Evolutionary conservation across 768 basidiomycete species (phyloP), one percentile per base, ranked within the genome.

Genomic region (Tulasnella sp.): DNA sequence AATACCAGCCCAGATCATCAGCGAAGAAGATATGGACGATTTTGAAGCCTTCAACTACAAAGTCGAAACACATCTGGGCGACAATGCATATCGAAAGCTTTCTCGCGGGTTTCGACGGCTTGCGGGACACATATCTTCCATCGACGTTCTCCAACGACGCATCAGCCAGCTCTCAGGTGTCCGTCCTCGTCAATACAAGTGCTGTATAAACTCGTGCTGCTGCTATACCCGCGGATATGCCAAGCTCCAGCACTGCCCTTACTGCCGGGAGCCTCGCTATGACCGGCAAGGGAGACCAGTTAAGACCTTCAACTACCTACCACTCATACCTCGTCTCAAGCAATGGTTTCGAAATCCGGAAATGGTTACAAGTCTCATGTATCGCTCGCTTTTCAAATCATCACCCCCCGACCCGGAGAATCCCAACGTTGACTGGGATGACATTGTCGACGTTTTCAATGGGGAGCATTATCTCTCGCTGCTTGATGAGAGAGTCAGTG

Each of bases 181-280:
- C 19, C n/a, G 47, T 16, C 47, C 47, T 22, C 47, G n/a, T 11
- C 47, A 52, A 22, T 52, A 78, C 75, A 76, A 84, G 75, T 84
- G 83, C 75, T 86, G 85, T 76, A 65, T 76, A 29, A 81, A 82
- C 66, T 82, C 81, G 0, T 85, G 85, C 74, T 76, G 76, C 67
- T 80, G 79, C 71, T 85, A 77, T 73, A 75, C 78, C 16, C 83
- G 83, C 0, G 75, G 77, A 0, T 77, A 80, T 39, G 75, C 71
- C 6, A 75, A 78, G 5, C 68, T 77, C 9, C 70, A 75, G 0
- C 19, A 37, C 8, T 86, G 84, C 71, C 80, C 80, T 0, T 77
- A 77, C 74, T 85, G 83, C 76, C 62, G 78, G 0, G 76, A 77
- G 59, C 35, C 80, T 19, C 77, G 80, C 0, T 78, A 67, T 52